Base-by-base conservation (phyloP, 768 basidiomycete species). In the Sarcodon sp. region DNA sequence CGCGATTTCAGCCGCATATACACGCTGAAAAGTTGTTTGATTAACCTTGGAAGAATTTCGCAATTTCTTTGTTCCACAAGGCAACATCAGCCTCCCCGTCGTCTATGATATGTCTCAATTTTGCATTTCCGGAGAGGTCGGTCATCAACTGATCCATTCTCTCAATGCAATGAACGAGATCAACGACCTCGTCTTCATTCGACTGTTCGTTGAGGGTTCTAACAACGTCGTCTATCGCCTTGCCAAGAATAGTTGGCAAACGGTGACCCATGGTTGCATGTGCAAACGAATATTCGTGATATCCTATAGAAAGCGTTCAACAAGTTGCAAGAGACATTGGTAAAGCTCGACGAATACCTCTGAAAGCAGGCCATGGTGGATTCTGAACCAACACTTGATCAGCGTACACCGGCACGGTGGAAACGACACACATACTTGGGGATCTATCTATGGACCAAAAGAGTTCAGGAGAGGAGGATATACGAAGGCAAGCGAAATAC, bases 201-300 rank as follows among this genome's bases (percentile, higher is more conserved):
- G 77, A 84, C 64, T 89, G 74, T 6, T 83, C 80, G 65, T 96
- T 94, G 55, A 96, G 76, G 27, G 92, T 96, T 56, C 80, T 77
- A 47, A 84, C 85, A 7, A 83, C 72, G 59, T 97, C 93, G 57
- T 93, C 91, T 57, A 96, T 92, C 10, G 87, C 93, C 67, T 96
- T 97, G 54, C 90, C 89, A 44, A 96, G 72, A 53, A 97, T 97
- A 36, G 93, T 94, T 2, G 93, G 93, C 21, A 96, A 77, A 43
- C 93, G 83, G n/a, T 85, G 81, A 51, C 89, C 87, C 92, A 96
- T 96, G 3, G 92, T 94, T 33, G 90, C 93, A 65, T 93, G 79
- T 35, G 83, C 83, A 58, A 88, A 88, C 0, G 82, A 87, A 60
- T 81, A 87, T 57, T 87, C 80, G 61, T 82, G 77, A 35, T 11